phyloP scores from a whole-genome alignment of 2,329 filamentous ascomycete genomes.

The Bipolaris bicolor region DNA sequence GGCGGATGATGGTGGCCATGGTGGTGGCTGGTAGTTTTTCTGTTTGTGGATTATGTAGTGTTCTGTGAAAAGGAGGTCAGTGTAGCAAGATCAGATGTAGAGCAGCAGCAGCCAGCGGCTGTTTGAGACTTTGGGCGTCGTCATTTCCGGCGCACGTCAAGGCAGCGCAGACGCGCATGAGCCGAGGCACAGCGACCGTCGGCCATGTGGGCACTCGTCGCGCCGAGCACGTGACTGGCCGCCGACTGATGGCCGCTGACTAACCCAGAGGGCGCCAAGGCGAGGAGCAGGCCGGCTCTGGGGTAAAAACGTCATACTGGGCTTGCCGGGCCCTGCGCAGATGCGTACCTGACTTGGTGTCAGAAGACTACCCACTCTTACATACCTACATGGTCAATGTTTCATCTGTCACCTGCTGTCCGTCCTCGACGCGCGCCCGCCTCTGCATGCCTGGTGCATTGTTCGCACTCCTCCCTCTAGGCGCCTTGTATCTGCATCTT shows the following conservation, averaged over 20 bases:
- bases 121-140: not conserved
- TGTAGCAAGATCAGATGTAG: not conserved
- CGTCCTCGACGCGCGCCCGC: constrained; percentile 16
- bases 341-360: constrained; percentile 25
- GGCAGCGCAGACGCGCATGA: constrained; percentile 6
- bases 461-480: not conserved
- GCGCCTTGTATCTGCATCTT: constrained; percentile 13
- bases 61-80: not conserved
- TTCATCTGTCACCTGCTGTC: not conserved
- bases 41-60: not conserved
- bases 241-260: too few relatives aligned
- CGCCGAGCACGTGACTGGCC: not conserved
- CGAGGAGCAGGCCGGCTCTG: constrained; percentile 5
- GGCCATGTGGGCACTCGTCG: not conserved
- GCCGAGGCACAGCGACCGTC: constrained; percentile 25
- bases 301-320: constrained; percentile 23
- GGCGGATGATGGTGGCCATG: constrained; percentile 70
- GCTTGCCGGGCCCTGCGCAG: constrained; percentile 5
- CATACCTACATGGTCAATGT: too few relatives aligned
- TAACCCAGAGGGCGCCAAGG: not conserved
- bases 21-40: not conserved
- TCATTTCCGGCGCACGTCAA: not conserved
- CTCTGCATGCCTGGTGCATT: constrained; percentile 9
- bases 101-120: not conserved
- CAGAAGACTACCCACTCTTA: too few relatives aligned